Evolutionary conservation across 2,329 filamentous ascomycete genomes (phyloP), one percentile per base, ranked within the genome.

Genomic region (Colletotrichum sp.): DNA sequence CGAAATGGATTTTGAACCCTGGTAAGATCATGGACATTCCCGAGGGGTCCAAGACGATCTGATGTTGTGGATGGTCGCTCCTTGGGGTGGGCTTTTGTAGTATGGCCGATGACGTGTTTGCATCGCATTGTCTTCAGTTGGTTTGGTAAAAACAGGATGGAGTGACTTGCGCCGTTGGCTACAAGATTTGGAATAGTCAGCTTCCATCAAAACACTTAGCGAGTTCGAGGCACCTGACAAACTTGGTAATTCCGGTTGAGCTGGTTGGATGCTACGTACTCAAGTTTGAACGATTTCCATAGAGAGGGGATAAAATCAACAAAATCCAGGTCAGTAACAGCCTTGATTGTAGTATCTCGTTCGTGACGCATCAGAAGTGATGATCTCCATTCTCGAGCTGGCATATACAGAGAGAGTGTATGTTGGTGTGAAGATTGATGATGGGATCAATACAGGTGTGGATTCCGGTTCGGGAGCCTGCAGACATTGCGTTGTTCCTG

Each of bases 1-100:
- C 96, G 1, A 85, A 93, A 66, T 98, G 96, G 94, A 91, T 98
- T 72, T 91, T 98, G 91, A 98, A 98, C 79, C 96, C 96, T 0
- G 95, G 95, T 2, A 98, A 98, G 87, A 96, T 98, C 78, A 96
- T 98, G 84, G 94, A 98, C 78, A 86, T 91, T 21, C 88, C 88
- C 2, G 38, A 67, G 18, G 74, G n/a, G 82, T 83, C 83, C 71
- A 80, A 77, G 79, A 80, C 30, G 75, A 79, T 32, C 58, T 65
- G 60, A 71, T 8, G 9, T 70, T 15, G 24, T 26, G 15, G 28
- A 28, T 7, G 24, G n/a, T 36, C 34, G 38, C 16, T 18, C 43
- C 8, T 21, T 38, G 12, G 24, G 12, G 2, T 61, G 30, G 30
- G 18, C 12, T 32, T n/a, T 13, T 30, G 28, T 21, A 61, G 28